Evolutionary conservation across 2,329 filamentous ascomycete species (phyloP).

Genomic region (Fusarium nisikadoi): DNA sequence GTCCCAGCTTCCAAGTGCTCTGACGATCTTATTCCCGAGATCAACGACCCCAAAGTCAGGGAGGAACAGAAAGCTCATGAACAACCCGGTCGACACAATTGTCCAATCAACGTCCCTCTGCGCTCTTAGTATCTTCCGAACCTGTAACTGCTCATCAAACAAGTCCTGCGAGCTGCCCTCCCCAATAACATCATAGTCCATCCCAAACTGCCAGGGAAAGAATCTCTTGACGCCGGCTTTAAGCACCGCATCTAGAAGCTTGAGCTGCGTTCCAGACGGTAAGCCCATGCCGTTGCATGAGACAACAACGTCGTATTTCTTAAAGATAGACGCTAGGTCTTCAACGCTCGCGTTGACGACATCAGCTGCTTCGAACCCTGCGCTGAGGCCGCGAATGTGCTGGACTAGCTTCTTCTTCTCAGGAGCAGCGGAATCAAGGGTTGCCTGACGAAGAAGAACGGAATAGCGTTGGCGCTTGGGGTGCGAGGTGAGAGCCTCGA

Average conservation of each 20-base stretch:
- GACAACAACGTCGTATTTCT: slow-evolving; percentile 64
- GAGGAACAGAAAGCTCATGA: slow-evolving; percentile 76
- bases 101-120: slow-evolving; percentile 66
- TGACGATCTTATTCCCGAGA: slow-evolving; percentile 52
- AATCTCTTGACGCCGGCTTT: slow-evolving; percentile 61
- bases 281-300: slow-evolving; percentile 70
- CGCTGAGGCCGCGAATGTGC: slow-evolving; percentile 50
- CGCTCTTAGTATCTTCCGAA: slow-evolving; percentile 61
- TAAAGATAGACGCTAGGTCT: slow-evolving; percentile 57
- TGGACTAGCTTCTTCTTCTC: slow-evolving; percentile 51
- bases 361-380: slow-evolving; percentile 58
- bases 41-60: slow-evolving; percentile 71
- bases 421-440: slow-evolving; percentile 53
- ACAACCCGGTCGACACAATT: slow-evolving; percentile 75
- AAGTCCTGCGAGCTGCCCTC: slow-evolving; percentile 68
- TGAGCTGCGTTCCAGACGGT: slow-evolving; percentile 65
- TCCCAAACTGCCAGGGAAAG: slow-evolving; percentile 79
- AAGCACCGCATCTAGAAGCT: slow-evolving; percentile 66
- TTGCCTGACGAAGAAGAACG: slow-evolving; percentile 64
- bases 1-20: slow-evolving; percentile 70
- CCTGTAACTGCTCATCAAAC: slow-evolving; percentile 74
- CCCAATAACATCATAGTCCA: slow-evolving; percentile 75
- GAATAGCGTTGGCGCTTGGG: slow-evolving; percentile 56
- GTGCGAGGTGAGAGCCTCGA: slow-evolving; percentile 61
- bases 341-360: slow-evolving; percentile 50